These are phyloP conservation scores for Schrenkiella parvula DNA, from an alignment of 345 rosid species.

Conservation along the genomic window DNA sequence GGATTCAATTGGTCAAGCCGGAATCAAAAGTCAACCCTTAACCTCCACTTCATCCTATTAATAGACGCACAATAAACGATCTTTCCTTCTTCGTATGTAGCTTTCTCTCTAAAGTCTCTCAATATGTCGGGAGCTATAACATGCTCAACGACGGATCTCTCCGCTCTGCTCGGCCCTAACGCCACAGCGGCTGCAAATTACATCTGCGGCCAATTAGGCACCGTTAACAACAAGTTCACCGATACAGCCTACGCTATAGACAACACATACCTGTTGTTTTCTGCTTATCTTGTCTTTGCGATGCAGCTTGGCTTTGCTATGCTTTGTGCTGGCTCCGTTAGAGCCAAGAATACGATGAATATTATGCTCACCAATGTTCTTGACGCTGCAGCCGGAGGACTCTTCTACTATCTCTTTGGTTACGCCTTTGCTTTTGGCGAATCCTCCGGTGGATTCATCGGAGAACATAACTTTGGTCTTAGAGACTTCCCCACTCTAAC, in stretches of 20 bases:
- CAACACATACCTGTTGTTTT: constrained; percentile 87
- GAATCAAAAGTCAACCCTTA: constrained; percentile 24
- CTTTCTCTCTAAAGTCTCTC: not conserved
- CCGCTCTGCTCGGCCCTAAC: constrained; percentile 55
- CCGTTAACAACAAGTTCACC: constrained; percentile 32
- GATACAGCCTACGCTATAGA: constrained; percentile 69
- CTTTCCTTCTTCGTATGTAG: not conserved
- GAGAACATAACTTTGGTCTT: constrained; percentile 67
- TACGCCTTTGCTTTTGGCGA: constrained; percentile 88
- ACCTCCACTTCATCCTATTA: not conserved
- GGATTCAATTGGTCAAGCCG: not conserved
- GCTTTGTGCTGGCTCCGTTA: constrained; percentile 96
- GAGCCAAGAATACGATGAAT: constrained; percentile 93
- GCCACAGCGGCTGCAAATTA: constrained; percentile 52
- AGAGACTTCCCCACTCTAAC: constrained; percentile 32
- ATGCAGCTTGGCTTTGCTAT: constrained; percentile 97
- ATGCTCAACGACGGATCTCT: constrained; percentile 48
- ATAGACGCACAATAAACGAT: not conserved
- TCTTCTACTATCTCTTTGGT: constrained; percentile 85
- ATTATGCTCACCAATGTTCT: constrained; percentile 96
- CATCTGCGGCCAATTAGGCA: constrained; percentile 48
- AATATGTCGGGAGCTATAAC: constrained; percentile 27
- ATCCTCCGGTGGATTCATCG: constrained; percentile 77
- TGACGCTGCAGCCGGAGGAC: constrained; percentile 86
- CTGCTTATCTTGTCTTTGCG: constrained; percentile 84